These are phyloP conservation scores for Mycena polygramma DNA, from an alignment of 768 basidiomycete species.

Conservation along the genomic window DNA sequence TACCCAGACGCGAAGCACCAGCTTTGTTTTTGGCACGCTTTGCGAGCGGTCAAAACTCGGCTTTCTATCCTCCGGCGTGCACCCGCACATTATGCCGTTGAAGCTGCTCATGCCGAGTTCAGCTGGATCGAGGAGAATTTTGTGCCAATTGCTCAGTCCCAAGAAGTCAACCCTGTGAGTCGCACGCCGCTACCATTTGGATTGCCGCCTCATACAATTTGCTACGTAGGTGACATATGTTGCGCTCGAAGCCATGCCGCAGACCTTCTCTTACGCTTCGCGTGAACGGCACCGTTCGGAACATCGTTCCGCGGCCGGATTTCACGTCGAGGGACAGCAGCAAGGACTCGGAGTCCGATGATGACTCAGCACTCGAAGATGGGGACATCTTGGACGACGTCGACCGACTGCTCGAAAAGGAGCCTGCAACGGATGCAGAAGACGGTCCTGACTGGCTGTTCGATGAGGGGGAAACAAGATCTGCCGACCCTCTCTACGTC, in stretches of 20 bases:
- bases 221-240: conserved; percentile 31
- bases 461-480: conserved; percentile 40
- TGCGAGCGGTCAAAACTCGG: conserved; percentile 45
- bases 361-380: too few species aligned
- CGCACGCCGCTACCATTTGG: neutral
- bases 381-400: neutral
- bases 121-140: conserved; percentile 43
- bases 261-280: neutral
- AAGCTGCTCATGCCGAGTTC: conserved; percentile 43
- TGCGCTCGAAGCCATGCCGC: neutral
- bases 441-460: conserved; percentile 38
- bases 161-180: conserved; percentile 1
- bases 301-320: too few species aligned
- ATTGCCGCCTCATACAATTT: neutral
- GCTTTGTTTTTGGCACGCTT: conserved; percentile 52
- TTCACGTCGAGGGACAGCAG: too few species aligned
- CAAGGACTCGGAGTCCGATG: too few species aligned
- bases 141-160: conserved; percentile 43
- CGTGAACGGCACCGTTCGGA: too few species aligned
- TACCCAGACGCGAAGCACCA: neutral
- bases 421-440: neutral
- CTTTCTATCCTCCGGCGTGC: conserved; percentile 42
- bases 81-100: conserved; percentile 46
- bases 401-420: neutral
- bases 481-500: conserved; percentile 37